These are phyloP conservation scores for Azolla pinnata DNA, from an alignment of 75 land plant species.

Conservation along the genomic window DNA sequence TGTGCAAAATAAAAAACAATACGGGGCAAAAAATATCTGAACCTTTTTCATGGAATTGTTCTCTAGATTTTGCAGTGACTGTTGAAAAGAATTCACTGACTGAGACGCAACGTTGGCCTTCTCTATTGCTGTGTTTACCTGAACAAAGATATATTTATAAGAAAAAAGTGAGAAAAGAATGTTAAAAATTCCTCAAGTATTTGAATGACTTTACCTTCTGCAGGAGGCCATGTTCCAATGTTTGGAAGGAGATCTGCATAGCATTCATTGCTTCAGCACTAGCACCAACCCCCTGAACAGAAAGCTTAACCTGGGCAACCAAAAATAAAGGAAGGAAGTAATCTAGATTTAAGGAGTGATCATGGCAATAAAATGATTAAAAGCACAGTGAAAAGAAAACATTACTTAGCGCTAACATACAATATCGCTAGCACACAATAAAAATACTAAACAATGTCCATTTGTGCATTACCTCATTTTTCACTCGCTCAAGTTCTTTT, in stretches of 20 bases:
- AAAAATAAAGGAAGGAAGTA: background rate
- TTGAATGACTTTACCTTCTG: conserved; percentile 28
- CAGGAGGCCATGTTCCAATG: conserved; percentile 16
- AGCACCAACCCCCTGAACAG: conserved; percentile 20
- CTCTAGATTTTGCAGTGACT: background rate
- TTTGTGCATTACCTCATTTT: conserved; percentile 17
- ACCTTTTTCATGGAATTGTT: background rate
- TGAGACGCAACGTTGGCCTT: background rate
- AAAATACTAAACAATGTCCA: too few relatives aligned
- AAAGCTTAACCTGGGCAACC: conserved; percentile 16
- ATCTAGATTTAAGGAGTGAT: background rate
- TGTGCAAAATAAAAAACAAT: too few relatives aligned
- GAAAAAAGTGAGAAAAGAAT: too few relatives aligned
- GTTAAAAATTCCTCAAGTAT: too few relatives aligned
- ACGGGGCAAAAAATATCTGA: background rate
- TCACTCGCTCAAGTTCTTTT: conserved; percentile 11
- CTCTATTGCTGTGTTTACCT: conserved; percentile 1
- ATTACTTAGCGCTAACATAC: too few relatives aligned
- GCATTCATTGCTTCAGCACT: conserved; percentile 23
- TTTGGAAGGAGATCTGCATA: conserved; percentile 15
- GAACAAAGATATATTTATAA: background rate
- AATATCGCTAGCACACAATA: background rate
- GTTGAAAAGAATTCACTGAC: background rate
- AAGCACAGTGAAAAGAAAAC: too few relatives aligned
- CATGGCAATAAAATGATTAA: too few relatives aligned